Conservation (phyloP, 192 early-diverging fungal species). For the Coemansia sp. region DNA sequence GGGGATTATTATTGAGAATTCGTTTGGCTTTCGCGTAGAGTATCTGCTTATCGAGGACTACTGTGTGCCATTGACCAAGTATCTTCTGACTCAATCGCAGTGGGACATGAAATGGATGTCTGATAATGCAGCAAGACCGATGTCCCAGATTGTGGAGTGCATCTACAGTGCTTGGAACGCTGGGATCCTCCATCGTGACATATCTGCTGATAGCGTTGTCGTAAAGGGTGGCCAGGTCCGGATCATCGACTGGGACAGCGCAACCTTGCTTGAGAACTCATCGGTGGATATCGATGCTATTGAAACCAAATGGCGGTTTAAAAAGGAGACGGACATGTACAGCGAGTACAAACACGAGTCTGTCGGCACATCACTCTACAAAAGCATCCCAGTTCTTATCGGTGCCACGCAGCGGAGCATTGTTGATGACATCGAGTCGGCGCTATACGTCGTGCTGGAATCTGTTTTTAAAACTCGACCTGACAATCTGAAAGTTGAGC, state of each 20-base stretch:
- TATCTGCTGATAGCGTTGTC: not conserved
- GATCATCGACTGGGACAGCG: not conserved
- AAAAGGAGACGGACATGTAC: not conserved
- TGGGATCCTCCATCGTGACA: constrained; percentile 3
- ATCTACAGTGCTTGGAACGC: not conserved
- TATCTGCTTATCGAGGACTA: constrained; percentile 2
- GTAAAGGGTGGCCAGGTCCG: not conserved
- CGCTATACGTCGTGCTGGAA: constrained; percentile 1
- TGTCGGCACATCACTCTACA: not conserved
- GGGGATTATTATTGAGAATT: not conserved
- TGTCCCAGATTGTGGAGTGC: not conserved
- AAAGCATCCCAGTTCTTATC: not conserved
- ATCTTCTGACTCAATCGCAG: no score
- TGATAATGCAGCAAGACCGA: not conserved
- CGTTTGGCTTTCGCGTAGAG: constrained; percentile 13
- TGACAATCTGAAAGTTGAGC: not conserved
- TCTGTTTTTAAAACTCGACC: not conserved
- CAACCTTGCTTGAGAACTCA: not conserved
- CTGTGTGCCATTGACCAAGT: not conserved
- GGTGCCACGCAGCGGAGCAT: not conserved
- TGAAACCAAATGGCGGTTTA: not conserved
- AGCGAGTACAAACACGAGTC: not conserved
- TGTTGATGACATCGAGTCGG: not conserved
- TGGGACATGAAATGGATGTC: not conserved
- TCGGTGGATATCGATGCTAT: not conserved